These are phyloP conservation scores for Coniferiporia weirii DNA, from an alignment of 1,284 basidiomycete species.

Conservation along the genomic window DNA sequence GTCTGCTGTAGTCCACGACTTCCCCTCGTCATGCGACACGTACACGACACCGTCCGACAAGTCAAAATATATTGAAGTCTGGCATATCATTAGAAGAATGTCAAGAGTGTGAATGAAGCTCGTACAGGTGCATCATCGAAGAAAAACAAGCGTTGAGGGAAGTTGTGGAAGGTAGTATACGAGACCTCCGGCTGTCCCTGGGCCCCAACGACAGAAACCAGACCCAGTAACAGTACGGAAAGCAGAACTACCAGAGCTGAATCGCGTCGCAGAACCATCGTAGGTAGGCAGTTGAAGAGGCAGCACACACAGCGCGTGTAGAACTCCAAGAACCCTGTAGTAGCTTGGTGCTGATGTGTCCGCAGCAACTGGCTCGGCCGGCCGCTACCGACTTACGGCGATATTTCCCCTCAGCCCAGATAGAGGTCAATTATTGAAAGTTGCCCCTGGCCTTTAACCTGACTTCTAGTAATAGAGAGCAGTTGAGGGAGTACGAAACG, in stretches of 20 bases:
- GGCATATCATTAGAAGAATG: slow-evolving; percentile 12
- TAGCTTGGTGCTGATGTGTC: not conserved
- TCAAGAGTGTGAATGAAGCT: slow-evolving; percentile 19
- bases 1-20: slow-evolving; percentile 62
- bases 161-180: slow-evolving; percentile 55
- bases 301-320: too few relatives aligned
- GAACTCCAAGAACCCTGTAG: too few relatives aligned
- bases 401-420: too few relatives aligned
- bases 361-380: not conserved
- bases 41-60: slow-evolving; percentile 61
- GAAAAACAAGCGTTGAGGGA: slow-evolving; percentile 85
- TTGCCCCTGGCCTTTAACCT: too few relatives aligned
- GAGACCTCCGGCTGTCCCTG: slow-evolving; percentile 36
- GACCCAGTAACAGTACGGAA: slow-evolving; percentile 25
- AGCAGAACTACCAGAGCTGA: slow-evolving; percentile 3
- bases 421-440: too few relatives aligned
- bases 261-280: not conserved
- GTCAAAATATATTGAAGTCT: slow-evolving; percentile 86
- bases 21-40: slow-evolving; percentile 89
- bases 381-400: slow-evolving; percentile 20
- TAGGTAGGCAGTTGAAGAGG: not conserved
- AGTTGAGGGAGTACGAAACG: too few relatives aligned
- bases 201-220: slow-evolving; percentile 27
- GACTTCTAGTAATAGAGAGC: too few relatives aligned
- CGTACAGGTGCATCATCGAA: slow-evolving; percentile 86